These are phyloP conservation scores for Pichiaceae sp. DNA, from an alignment of 1,139 yeast genomes.

Conservation along the genomic window DNA sequence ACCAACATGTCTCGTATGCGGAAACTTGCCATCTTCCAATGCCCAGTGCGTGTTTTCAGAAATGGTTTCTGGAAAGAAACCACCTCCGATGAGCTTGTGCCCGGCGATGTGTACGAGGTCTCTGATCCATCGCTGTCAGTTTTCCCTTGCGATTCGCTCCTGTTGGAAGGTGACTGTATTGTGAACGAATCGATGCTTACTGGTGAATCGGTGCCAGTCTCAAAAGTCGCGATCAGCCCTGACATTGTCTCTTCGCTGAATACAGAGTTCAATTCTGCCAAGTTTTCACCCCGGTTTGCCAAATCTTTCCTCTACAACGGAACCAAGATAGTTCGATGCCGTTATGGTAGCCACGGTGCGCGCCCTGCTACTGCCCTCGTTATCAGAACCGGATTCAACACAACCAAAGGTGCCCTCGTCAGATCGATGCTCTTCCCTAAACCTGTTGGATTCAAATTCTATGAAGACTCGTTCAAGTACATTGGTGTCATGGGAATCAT, in stretches of 20 bases:
- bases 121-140: conserved; percentile 69
- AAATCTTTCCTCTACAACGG: conserved; percentile 80
- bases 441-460: conserved; percentile 89
- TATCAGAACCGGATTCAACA: conserved; percentile 83
- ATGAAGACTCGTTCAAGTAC: conserved; percentile 88
- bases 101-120: conserved; percentile 82
- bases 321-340: conserved; percentile 77
- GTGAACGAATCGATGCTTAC: conserved; percentile 65
- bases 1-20: conserved; percentile 65
- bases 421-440: conserved; percentile 96
- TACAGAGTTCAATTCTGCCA: conserved; percentile 41
- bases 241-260: conserved; percentile 51
- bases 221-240: conserved; percentile 61
- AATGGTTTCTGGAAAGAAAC: conserved; percentile 90
- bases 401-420: conserved; percentile 92
- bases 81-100: conserved; percentile 75
- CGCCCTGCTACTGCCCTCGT: conserved; percentile 84
- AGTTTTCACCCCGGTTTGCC: conserved; percentile 58
- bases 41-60: conserved; percentile 85
- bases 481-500: conserved; percentile 89
- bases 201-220: conserved; percentile 96
- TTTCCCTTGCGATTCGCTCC: conserved; percentile 84
- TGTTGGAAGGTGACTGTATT: conserved; percentile 86
- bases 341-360: conserved; percentile 44
- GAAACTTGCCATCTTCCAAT: conserved; percentile 61